A percentile compares a stretch with the other conserved stretches of the same genome.
Conservation (phyloP, 805 yeast genomes). For the Cyberlindnera petersonii region DNA sequence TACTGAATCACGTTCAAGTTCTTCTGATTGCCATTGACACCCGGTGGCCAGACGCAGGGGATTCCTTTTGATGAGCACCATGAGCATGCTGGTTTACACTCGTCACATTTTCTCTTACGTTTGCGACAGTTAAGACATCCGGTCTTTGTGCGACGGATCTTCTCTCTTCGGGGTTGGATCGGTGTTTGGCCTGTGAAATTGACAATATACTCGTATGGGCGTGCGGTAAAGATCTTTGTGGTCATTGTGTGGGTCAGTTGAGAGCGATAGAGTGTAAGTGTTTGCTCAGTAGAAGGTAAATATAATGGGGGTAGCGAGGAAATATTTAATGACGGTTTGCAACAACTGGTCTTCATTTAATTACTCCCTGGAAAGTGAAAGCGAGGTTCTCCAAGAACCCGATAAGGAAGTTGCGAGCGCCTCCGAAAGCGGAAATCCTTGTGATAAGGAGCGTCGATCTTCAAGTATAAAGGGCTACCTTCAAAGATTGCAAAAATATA, state of each 20-base stretch:
- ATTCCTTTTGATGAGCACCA: slow-evolving; percentile 36
- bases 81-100: slow-evolving; percentile 38
- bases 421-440: too few species aligned
- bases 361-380: too few species aligned
- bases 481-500: too few species aligned
- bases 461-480: too few species aligned
- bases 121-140: slow-evolving; percentile 38
- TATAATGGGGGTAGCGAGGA: too few species aligned
- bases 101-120: slow-evolving; percentile 64
- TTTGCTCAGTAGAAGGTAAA: not conserved
- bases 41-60: slow-evolving; percentile 25
- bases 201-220: slow-evolving; percentile 14
- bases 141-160: slow-evolving; percentile 3
- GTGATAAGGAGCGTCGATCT: too few species aligned
- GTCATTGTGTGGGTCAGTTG: not conserved
- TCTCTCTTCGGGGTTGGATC: not conserved
- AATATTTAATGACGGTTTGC: too few species aligned
- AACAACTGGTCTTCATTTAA: too few species aligned
- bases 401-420: too few species aligned
- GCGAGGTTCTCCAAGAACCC: too few species aligned
- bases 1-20: not conserved
- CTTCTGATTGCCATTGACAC: not conserved
- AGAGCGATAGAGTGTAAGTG: not conserved
- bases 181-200: slow-evolving; percentile 4
- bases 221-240: not conserved